Base-by-base conservation (phyloP, 2,329 filamentous ascomycete genomes). In the Ambrosiella xylebori region DNA sequence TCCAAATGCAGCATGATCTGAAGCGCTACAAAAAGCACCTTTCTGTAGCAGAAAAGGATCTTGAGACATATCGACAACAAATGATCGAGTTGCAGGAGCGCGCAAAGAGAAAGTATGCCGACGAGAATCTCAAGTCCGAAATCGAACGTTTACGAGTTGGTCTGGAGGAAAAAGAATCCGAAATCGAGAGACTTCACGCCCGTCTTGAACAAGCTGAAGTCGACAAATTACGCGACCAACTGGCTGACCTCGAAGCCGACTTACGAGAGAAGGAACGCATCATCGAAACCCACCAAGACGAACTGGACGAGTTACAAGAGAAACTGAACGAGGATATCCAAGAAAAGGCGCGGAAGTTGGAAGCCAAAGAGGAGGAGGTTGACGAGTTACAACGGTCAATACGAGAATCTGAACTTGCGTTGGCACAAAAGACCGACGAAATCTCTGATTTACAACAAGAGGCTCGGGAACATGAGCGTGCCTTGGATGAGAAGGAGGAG, bases 1-100 rank as follows among this genome's bases (percentile, higher is more conserved):
- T 94, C 61, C 91, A 88, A 0, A 86, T 97, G 80, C 84, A 93
- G 67, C 81, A 84, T 61, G 93, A 98, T 65, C 76, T 98, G 15
- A 81, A 86, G 64, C 82, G 83, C 63, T 93, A 91, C 72, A 87
- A 86, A 68, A 97, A 95, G 68, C 84, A 85, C 45, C 75, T 98
- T 9, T 80, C 80, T 17, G 79, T 82, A 19, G 90, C 91, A 2
- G 90, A 97, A 71, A 84, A 82, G 63, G 88, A 96, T 61, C 76
- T 97, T 2, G 90, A 95, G 66, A 77, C 78, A 60, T 95, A 94
- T 68, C 81, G 85, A 57, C 76, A 85, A 64, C 87, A 95, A 67
- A 81, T 96, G 63, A 72, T 84, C 58, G 87, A 94, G 62, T 80
- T 95, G 61, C 86, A 90, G 62, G 86, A 94, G 61, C 86, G 85